These are phyloP conservation scores for Gastroboletus turbinatus DNA, from an alignment of 1,284 basidiomycete genomes.

Conservation along the genomic window DNA sequence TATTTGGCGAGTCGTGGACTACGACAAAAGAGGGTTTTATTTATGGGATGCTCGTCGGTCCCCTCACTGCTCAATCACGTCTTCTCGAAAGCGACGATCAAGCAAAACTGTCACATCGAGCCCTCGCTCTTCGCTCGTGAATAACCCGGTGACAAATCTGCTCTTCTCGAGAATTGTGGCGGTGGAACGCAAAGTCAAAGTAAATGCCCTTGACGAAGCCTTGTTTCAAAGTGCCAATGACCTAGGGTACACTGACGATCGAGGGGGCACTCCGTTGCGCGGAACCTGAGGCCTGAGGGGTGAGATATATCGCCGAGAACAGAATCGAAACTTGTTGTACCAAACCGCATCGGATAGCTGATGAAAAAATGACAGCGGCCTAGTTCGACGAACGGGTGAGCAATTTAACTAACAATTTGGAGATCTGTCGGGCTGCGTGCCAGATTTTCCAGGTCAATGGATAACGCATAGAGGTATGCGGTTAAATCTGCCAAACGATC, in stretches of 20 bases:
- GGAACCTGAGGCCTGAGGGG: too few relatives aligned
- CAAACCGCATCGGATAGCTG: neutral
- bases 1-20: conserved; percentile 58
- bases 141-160: neutral
- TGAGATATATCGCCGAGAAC: neutral
- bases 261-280: neutral
- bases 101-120: neutral
- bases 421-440: neutral
- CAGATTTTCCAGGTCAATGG: neutral
- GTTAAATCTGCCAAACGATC: neutral
- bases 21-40: conserved; percentile 62
- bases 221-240: neutral
- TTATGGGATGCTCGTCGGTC: conserved; percentile 64
- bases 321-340: neutral
- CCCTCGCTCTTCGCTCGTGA: neutral
- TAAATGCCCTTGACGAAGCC: neutral
- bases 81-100: neutral
- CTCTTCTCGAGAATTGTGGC: neutral
- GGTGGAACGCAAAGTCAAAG: too few relatives aligned
- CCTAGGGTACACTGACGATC: too few relatives aligned
- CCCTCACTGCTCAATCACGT: conserved; percentile 67
- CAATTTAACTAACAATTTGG: neutral
- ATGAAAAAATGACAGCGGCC: neutral
- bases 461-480: too few relatives aligned
- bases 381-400: neutral